Conservation (phyloP, 805 yeast species). For the Pichia ethanolica region DNA sequence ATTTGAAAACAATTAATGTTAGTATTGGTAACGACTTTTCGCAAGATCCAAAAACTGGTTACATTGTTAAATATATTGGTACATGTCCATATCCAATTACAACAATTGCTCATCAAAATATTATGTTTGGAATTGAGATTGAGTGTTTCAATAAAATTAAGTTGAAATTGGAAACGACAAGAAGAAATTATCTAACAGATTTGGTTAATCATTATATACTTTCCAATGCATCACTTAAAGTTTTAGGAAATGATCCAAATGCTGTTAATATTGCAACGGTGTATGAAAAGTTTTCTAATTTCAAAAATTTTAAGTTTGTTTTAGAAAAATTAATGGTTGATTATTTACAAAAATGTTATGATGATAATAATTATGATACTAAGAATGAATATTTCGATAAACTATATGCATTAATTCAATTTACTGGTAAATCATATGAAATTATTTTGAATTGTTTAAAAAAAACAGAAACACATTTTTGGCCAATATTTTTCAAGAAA, state of each 20-base stretch:
- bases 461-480: constrained; percentile 45
- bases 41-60: neutral
- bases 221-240: constrained; percentile 16
- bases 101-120: constrained; percentile 38
- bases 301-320: constrained; percentile 40
- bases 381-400: constrained; percentile 23
- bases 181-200: constrained; percentile 38
- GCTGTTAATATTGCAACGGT: constrained; percentile 25
- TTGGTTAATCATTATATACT: constrained; percentile 41
- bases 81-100: constrained; percentile 43
- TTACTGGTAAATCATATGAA: constrained; percentile 26
- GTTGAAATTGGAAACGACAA: constrained; percentile 27
- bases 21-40: constrained; percentile 26
- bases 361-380: constrained; percentile 25
- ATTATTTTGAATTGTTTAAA: constrained; percentile 46
- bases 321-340: constrained; percentile 42
- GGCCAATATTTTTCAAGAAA: constrained; percentile 40
- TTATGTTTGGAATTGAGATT: constrained; percentile 43
- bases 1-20: constrained; percentile 23
- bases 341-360: constrained; percentile 25
- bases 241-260: constrained; percentile 14
- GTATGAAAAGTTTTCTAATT: constrained; percentile 31
- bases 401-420: constrained; percentile 26
- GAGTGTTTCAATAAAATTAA: constrained; percentile 25
- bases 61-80: constrained; percentile 23